These are phyloP conservation scores for Globisporangium solare DNA, from an alignment of 352 stramenopile species.

Conservation along the genomic window DNA sequence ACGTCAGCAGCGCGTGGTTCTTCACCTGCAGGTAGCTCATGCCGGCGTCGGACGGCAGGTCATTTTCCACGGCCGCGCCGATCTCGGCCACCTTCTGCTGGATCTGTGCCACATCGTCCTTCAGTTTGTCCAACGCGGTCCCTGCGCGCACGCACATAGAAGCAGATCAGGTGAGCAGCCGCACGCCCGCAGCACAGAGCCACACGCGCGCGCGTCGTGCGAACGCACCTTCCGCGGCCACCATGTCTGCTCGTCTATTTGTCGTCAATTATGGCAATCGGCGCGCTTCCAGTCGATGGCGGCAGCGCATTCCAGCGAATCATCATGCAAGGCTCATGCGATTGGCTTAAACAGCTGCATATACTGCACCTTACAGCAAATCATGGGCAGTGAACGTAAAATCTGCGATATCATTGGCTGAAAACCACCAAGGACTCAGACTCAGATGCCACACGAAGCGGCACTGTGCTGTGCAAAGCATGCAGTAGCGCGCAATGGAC, in stretches of 20 bases:
- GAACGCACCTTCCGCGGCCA: constrained; percentile 27
- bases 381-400: neutral
- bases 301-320: constrained; percentile 29
- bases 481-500: constrained; percentile 34
- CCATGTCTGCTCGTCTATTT: constrained; percentile 17
- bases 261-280: constrained; percentile 3
- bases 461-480: no score
- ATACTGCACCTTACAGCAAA: constrained; percentile 25
- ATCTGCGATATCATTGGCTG: neutral
- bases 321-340: constrained; percentile 12
- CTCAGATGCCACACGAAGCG: constrained; percentile 16
- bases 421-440: constrained; percentile 6
- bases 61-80: constrained; percentile 36
- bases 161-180: neutral
- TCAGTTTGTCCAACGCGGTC: constrained; percentile 45
- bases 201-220: no score
- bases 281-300: constrained; percentile 20
- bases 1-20: constrained; percentile 82
- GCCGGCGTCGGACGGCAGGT: constrained; percentile 52
- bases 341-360: constrained; percentile 3
- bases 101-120: constrained; percentile 53
- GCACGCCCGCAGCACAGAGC: neutral
- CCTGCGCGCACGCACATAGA: constrained; percentile 18
- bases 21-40: constrained; percentile 86
- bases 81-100: constrained; percentile 48